Evolutionary conservation across 345 rosid species (phyloP).

Genomic region (Mallotus nudiflorus): DNA sequence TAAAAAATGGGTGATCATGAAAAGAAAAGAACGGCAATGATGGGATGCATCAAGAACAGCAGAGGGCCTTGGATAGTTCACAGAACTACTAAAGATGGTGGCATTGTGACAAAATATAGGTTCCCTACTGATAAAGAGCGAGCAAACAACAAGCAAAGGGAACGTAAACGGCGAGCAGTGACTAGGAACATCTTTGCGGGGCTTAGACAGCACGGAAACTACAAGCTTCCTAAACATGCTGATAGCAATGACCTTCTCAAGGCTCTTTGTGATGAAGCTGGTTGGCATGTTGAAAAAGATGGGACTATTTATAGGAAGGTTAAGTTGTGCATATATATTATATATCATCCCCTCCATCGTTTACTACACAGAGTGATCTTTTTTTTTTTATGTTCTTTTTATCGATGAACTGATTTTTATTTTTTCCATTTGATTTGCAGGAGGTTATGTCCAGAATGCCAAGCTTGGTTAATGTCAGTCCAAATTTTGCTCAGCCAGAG

Average conservation of each 20-base stretch:
- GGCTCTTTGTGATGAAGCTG: conserved; percentile 49
- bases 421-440: background rate
- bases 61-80: conserved; percentile 49
- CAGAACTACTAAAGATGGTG: conserved; percentile 32
- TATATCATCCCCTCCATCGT: too few relatives aligned
- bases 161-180: conserved; percentile 36
- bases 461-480: background rate
- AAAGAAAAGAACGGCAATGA: conserved; percentile 5
- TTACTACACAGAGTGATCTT: too few relatives aligned
- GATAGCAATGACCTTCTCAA: conserved; percentile 45
- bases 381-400: too few relatives aligned
- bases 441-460: background rate
- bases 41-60: conserved; percentile 39
- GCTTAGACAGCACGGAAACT: conserved; percentile 47
- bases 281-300: conserved; percentile 53
- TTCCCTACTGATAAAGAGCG: conserved; percentile 42
- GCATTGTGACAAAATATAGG: conserved; percentile 21
- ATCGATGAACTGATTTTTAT: background rate
- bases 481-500: conserved; percentile 5
- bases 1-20: conserved; percentile 19
- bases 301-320: conserved; percentile 48
- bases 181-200: conserved; percentile 46
- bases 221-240: conserved; percentile 38
- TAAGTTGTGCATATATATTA: background rate
- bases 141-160: conserved; percentile 42